Conservation (phyloP, 2,329 filamentous ascomycete species). For the Fusarium sp. region DNA sequence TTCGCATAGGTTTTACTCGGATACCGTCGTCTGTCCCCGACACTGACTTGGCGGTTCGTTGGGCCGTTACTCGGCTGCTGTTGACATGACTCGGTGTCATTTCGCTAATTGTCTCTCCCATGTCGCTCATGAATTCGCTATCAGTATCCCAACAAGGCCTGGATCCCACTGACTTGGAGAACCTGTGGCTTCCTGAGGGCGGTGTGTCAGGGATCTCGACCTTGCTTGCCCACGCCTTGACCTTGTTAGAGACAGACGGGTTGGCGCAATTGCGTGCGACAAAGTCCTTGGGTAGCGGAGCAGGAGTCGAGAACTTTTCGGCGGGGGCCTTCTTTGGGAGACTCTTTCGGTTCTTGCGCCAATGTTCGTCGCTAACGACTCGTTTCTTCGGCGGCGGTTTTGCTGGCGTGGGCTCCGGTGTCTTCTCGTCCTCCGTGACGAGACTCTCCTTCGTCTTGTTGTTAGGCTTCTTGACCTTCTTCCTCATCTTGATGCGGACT, state of each 20-base stretch:
- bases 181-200: slow-evolving; percentile 51
- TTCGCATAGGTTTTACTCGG: slow-evolving; percentile 43
- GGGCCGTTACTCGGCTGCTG: slow-evolving; percentile 35
- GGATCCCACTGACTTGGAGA: slow-evolving; percentile 50
- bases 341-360: slow-evolving; percentile 73
- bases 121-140: slow-evolving; percentile 44
- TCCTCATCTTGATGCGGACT: slow-evolving; percentile 65
- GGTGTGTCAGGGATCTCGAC: slow-evolving; percentile 62
- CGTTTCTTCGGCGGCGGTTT: slow-evolving; percentile 84
- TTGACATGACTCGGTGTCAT: slow-evolving; percentile 44
- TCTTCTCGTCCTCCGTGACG: slow-evolving; percentile 35
- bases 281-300: slow-evolving; percentile 69
- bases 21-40: slow-evolving; percentile 56
- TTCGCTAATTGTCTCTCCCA: slow-evolving; percentile 44
- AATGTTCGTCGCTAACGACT: slow-evolving; percentile 93
- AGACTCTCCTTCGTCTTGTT: slow-evolving; percentile 46
- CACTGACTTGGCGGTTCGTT: slow-evolving; percentile 40
- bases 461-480: slow-evolving; percentile 54
- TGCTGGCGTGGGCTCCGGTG: slow-evolving; percentile 40
- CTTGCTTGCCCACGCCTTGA: slow-evolving; percentile 70
- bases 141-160: slow-evolving; percentile 40
- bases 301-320: slow-evolving; percentile 42
- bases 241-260: slow-evolving; percentile 68
- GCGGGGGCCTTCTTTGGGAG: slow-evolving; percentile 57
- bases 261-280: slow-evolving; percentile 64